Evolutionary conservation across 305 asterid species (phyloP), one percentile per base, ranked within the genome.

Genomic region (Fraxinus dipetala): DNA sequence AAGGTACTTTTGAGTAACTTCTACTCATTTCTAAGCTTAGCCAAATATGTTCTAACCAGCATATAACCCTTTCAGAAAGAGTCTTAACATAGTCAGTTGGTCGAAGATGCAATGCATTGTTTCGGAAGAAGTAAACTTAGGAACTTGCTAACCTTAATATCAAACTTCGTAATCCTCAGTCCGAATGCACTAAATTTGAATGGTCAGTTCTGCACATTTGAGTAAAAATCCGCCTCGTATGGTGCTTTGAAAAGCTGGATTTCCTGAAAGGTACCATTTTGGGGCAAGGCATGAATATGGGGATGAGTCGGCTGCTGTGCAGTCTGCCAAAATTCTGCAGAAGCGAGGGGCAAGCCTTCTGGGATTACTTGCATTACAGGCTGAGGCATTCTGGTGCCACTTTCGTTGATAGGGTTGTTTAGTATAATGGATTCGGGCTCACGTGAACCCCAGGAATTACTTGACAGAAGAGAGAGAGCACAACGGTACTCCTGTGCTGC

Each of bases 391-490:
- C 76, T 79, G 81, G 70, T 77, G 30, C 56, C 81, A 67, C 81
- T 80, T 56, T 86, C 89, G 22, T 84, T 86, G 48, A 69, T 32
- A 2, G 86, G 87, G 80, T 85, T 82, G 72, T 85, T 86, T 28
- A 77, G 79, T 38, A 90, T 81, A 80, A 82, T 78, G 28, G 91
- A 84, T 30, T 90, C 88, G 18, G 88, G 87, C 83, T 88, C 92
- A 70, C 86, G 85, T 5, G 94, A 65, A 65, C 73, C 90, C 95
- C 94, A 91, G 2, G 93, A 88, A 81, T 84, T 86, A 61, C 82
- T 92, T 95, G 98, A 93, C 98, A 93, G 98, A 95, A 95, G 98
- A 95, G 95, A 95, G 98, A 92, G 98, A 93, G 98, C 98, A 91
- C 95, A 90, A 28, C 88, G 85, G 84, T 84, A 87, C n/a, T 90